Evolutionary conservation across 129 eudicot species (phyloP).

Genomic region (Centella asiatica): DNA sequence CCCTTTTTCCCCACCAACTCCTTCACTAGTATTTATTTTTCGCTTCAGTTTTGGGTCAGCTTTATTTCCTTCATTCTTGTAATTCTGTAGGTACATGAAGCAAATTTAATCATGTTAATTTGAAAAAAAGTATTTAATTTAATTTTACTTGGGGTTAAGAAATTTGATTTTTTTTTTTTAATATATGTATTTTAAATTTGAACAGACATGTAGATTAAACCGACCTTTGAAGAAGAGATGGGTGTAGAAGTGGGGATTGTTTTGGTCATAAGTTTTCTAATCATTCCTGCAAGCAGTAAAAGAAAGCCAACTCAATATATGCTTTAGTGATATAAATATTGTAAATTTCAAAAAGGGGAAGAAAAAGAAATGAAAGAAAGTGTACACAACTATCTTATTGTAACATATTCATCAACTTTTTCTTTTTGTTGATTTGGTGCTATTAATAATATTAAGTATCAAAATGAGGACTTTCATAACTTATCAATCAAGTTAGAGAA

Average conservation of each 20-base stretch:
- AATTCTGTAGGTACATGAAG: slow-evolving; percentile 21
- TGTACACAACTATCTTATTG: not conserved
- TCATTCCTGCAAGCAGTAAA: slow-evolving; percentile 39
- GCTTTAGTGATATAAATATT: too few species aligned
- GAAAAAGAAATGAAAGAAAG: too few species aligned
- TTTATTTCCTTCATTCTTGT: slow-evolving; percentile 22
- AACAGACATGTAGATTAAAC: too few species aligned
- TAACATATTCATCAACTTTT: too few species aligned
- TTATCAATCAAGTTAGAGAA: too few species aligned
- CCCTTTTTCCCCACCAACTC: slow-evolving; percentile 9
- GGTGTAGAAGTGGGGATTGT: slow-evolving; percentile 18
- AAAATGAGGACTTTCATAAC: too few species aligned
- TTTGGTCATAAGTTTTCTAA: slow-evolving; percentile 39
- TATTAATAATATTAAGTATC: too few species aligned
- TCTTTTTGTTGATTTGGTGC: not conserved
- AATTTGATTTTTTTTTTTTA: not conserved
- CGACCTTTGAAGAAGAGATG: slow-evolving; percentile 29
- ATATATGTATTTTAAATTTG: too few species aligned
- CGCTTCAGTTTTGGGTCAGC: slow-evolving; percentile 7
- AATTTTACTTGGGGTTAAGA: not conserved
- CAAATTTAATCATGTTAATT: too few species aligned
- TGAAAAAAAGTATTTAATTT: not conserved
- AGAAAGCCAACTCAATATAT: not conserved
- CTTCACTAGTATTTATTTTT: slow-evolving; percentile 7
- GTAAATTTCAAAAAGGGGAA: too few species aligned